These are phyloP conservation scores for Penicillium roqueforti DNA, from an alignment of 495 filamentous ascomycete species.

Conservation along the genomic window DNA sequence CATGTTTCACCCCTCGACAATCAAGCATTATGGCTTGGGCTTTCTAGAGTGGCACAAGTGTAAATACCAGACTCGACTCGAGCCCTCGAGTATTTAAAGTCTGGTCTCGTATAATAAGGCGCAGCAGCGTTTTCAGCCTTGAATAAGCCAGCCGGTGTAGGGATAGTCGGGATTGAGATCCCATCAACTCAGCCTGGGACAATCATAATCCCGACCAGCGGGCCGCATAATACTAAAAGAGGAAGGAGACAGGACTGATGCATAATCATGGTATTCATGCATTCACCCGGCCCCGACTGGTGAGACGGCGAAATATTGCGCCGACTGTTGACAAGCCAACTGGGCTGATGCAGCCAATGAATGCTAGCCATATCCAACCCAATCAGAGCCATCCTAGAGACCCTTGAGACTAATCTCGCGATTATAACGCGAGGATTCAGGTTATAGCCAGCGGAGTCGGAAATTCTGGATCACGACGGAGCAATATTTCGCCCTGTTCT, in stretches of 20 bases:
- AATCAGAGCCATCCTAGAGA: background rate
- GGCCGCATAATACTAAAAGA: background rate
- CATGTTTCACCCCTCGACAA: background rate
- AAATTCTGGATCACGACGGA: background rate
- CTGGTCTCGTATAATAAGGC: background rate
- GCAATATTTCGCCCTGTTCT: constrained; percentile 7
- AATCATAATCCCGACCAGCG: constrained; percentile 2
- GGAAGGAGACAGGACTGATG: background rate
- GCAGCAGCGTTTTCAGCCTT: background rate
- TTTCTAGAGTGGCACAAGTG: background rate
- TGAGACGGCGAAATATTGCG: constrained; percentile 10
- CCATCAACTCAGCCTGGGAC: background rate
- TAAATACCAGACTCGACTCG: background rate
- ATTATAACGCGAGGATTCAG: background rate
- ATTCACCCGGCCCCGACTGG: constrained; percentile 12
- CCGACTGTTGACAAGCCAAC: constrained; percentile 15
- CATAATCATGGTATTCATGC: background rate
- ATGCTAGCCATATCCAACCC: background rate
- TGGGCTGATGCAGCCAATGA: background rate
- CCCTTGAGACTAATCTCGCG: background rate
- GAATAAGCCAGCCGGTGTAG: background rate
- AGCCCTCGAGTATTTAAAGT: background rate
- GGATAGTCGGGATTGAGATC: background rate
- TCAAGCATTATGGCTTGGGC: background rate
- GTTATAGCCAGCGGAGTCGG: background rate